Evolutionary conservation across 2,329 filamentous ascomycete genomes (phyloP).

Genomic region (Fusarium floridanum): DNA sequence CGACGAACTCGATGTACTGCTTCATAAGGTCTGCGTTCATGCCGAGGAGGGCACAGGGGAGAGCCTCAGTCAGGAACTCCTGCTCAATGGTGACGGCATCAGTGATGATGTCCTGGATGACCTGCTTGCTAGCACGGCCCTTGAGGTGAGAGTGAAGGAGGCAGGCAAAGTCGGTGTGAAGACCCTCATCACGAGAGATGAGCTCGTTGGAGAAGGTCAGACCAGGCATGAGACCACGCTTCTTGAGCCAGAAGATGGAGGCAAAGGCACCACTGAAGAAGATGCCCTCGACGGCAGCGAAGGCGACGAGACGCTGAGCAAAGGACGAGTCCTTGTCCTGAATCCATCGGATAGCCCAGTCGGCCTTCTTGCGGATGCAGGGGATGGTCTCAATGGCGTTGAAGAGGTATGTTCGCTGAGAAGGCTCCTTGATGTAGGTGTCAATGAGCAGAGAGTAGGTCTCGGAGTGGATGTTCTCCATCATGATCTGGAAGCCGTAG

Average conservation of each 20-base stretch:
- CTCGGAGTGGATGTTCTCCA: constrained; percentile 99
- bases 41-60: constrained; percentile 91
- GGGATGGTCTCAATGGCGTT: constrained; percentile 99
- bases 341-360: constrained; percentile 98
- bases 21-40: constrained; percentile 99
- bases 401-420: constrained; percentile 94
- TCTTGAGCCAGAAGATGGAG: constrained; percentile 99
- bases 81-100: constrained; percentile 96
- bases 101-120: constrained; percentile 89
- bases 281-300: constrained; percentile 98
- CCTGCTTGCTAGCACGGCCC: constrained; percentile 85
- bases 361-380: constrained; percentile 97
- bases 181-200: constrained; percentile 98
- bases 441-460: constrained; percentile 99
- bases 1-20: constrained; percentile 99
- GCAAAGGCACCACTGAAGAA: constrained; percentile 99
- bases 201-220: constrained; percentile 99
- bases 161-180: constrained; percentile 99
- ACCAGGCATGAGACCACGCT: constrained; percentile 98
- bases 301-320: constrained; percentile 93
- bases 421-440: constrained; percentile 98
- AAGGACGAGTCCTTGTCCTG: constrained; percentile 93
- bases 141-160: constrained; percentile 97
- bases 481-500: constrained; percentile 99
- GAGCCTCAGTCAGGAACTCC: constrained; percentile 96